Evolutionary conservation across 768 basidiomycete species (phyloP).

Genomic region (Suillus sp.): DNA sequence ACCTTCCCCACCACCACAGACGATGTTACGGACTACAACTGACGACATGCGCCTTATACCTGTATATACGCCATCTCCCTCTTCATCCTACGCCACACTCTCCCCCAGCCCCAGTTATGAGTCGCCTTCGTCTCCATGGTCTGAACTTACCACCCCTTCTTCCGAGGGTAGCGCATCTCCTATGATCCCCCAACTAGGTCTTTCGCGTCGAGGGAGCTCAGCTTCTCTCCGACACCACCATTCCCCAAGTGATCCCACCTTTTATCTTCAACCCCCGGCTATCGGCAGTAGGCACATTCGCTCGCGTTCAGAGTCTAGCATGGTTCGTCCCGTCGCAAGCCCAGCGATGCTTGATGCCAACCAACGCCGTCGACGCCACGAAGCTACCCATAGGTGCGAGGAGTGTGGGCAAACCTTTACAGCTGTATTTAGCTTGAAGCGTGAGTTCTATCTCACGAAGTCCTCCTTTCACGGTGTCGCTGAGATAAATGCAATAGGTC

Average conservation of each 20-base stretch:
- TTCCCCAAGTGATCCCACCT: constrained; percentile 11
- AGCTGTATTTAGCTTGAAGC: constrained; percentile 35
- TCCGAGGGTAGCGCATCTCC: constrained; percentile 10
- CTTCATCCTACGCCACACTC: constrained; percentile 27
- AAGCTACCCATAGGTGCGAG: constrained; percentile 21
- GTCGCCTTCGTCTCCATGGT: constrained; percentile 17
- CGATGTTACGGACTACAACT: background rate
- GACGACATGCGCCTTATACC: background rate
- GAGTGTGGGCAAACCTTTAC: constrained; percentile 31
- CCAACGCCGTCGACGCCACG: constrained; percentile 32
- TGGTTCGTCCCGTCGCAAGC: constrained; percentile 27
- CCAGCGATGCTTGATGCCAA: constrained; percentile 37
- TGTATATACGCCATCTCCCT: constrained; percentile 23
- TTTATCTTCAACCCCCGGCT: constrained; percentile 6
- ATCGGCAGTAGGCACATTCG: constrained; percentile 17
- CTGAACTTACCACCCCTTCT: constrained; percentile 25
- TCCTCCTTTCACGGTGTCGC: background rate
- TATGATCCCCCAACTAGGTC: constrained; percentile 5
- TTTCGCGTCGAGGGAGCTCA: background rate
- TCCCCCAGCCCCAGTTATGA: constrained; percentile 24
- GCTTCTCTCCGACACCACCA: background rate
- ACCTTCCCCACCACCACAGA: background rate
- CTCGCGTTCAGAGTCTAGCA: constrained; percentile 19
- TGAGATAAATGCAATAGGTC: constrained; percentile 21
- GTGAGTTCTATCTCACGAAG: constrained; percentile 19